Percentiles rank a stretch among this genome's conserved stretches.
Conservation (phyloP, 148 eudicot species). For the Cornus controversa region DNA sequence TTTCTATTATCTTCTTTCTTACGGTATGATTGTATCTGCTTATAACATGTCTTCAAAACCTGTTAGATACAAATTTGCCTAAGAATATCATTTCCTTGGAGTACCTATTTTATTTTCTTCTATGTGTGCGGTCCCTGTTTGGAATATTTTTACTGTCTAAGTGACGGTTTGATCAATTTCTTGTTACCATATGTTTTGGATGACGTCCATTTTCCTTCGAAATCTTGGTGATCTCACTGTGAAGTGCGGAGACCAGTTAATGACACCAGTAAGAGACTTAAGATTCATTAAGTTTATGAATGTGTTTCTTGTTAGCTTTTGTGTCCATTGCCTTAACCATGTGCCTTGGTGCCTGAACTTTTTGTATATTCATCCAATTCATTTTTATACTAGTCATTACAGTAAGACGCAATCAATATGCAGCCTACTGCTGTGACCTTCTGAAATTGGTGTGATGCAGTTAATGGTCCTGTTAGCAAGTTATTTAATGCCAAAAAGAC, state of each 20-base stretch:
- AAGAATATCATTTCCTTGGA: background rate
- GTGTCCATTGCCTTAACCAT: background rate
- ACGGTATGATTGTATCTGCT: background rate
- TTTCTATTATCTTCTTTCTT: background rate
- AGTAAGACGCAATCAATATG: background rate
- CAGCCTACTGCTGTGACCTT: too few relatives aligned
- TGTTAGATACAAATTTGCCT: background rate
- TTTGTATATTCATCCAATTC: background rate
- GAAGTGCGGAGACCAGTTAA: background rate
- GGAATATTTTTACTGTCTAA: background rate
- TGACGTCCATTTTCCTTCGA: background rate
- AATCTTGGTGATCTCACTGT: background rate
- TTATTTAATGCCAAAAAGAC: too few relatives aligned
- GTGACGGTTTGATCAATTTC: background rate
- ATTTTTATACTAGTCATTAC: background rate
- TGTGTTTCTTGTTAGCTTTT: background rate
- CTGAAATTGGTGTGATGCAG: too few relatives aligned
- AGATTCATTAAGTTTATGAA: background rate
- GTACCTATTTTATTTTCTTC: background rate
- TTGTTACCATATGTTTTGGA: background rate
- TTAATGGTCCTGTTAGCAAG: too few relatives aligned
- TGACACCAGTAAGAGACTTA: background rate
- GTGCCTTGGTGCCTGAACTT: background rate
- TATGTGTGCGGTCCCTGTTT: background rate
- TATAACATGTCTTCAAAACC: background rate